Evolutionary conservation across 805 yeast species (phyloP).

Genomic region (Geotrichum ghanense): DNA sequence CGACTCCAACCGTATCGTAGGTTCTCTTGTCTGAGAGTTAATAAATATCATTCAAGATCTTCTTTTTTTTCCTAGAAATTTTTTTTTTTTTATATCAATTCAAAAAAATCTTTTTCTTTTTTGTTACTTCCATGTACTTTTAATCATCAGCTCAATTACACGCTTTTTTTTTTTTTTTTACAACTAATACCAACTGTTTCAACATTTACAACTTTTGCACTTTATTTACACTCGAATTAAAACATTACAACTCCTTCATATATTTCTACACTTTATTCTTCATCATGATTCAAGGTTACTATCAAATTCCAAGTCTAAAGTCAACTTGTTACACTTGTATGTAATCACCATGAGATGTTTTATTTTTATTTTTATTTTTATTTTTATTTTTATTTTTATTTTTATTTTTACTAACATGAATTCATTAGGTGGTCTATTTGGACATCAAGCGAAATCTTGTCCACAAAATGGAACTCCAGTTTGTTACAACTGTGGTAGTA

Average conservation of each 20-base stretch:
- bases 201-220: no score
- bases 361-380: neutral
- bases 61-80: neutral
- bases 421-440: slow-evolving; percentile 15
- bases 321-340: slow-evolving; percentile 18
- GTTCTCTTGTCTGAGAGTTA: neutral
- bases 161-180: neutral
- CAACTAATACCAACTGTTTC: neutral
- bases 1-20: no score
- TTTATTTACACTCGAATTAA: no score
- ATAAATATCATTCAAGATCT: neutral
- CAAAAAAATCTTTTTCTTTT: neutral
- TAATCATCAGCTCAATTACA: neutral
- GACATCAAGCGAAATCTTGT: slow-evolving; percentile 25
- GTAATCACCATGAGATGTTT: slow-evolving; percentile 1
- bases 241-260: no score
- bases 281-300: slow-evolving; percentile 3
- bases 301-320: slow-evolving; percentile 14
- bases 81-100: no score
- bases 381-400: neutral
- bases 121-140: no score
- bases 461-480: slow-evolving; percentile 27
- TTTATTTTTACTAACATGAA: neutral
- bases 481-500: slow-evolving; percentile 28
- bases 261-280: neutral